Base-by-base conservation (phyloP, 139 green algal species). In the Raphidocelis subcapitata region DNA sequence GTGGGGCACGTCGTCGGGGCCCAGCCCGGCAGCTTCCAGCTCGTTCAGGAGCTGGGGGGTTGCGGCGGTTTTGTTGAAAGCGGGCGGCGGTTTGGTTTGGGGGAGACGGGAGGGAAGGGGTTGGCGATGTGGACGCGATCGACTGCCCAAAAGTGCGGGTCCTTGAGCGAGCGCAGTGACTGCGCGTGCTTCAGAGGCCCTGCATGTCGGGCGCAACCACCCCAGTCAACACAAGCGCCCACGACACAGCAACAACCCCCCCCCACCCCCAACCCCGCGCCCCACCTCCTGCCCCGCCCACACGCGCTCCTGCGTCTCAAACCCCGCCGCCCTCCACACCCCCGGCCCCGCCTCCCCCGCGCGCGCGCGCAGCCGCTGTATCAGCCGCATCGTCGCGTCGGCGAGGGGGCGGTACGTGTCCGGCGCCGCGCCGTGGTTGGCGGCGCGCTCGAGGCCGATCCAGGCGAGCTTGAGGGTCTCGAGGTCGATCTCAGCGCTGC, bases 401-500 rank as follows among this genome's bases (percentile, higher is more conserved):
- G 32, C n/a, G 12, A 76, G 70, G 3, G 60, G 46, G 37, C 24
- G n/a, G 35, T 76, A 76, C 5, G n/a, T 28, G 24, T 69, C 70
- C 21, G 5, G 23, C 60, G 67, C 70, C 21, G 4, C 44, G 60
- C 70, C 68, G 20, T 35, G 24, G 3, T 31, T 14, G 10, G 60
- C 31, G n/a, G 70, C 70, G 31, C 32, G 24, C 29, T 35, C 10
- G 12, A 75, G 59, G 0, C 20, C 41, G 2, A 75, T 3, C 20
- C 26, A 61, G 1, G 57, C 36, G 41, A 24, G 21, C 69, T 67
- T 75, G 18, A 75, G 69, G 41, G 47, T 23, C 15, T 76, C 55
- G 49, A 91, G 41, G 31, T 94, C 87, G 31, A 94, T 18, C 31
- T 95, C 89, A 44, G 68, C 69, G 18, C 74, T 77, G 37, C 69